Conservation (phyloP, 768 basidiomycete genomes). For the Lactifluus piperatus region DNA sequence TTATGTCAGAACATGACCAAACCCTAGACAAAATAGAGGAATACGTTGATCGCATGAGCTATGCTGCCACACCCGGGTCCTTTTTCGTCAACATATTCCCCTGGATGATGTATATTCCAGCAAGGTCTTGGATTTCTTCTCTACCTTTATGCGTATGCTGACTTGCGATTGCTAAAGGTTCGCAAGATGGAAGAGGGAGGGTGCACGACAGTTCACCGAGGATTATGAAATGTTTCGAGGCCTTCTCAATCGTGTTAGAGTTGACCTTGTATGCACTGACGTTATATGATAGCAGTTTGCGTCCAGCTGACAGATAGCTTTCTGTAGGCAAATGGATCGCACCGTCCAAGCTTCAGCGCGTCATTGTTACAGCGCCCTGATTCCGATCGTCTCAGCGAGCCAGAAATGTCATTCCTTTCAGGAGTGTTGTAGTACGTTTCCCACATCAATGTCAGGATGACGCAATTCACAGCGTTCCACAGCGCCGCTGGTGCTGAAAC, state of each 20-base stretch:
- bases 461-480: background rate
- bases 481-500: slow-evolving; percentile 9
- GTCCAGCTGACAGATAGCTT: background rate
- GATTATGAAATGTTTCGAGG: background rate
- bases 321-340: background rate
- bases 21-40: background rate
- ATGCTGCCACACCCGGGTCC: background rate
- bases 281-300: background rate
- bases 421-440: background rate
- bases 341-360: background rate
- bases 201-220: background rate
- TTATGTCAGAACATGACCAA: background rate
- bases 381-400: background rate
- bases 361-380: background rate
- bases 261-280: background rate
- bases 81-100: background rate
- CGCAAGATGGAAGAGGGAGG: slow-evolving; percentile 7
- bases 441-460: background rate
- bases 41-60: background rate
- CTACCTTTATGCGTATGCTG: background rate
- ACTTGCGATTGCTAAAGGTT: background rate
- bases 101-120: slow-evolving; percentile 9
- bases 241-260: background rate
- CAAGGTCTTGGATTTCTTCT: background rate
- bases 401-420: background rate